Base-by-base conservation (phyloP, 208 protist species). In the Trypanosoma brucei region DNA sequence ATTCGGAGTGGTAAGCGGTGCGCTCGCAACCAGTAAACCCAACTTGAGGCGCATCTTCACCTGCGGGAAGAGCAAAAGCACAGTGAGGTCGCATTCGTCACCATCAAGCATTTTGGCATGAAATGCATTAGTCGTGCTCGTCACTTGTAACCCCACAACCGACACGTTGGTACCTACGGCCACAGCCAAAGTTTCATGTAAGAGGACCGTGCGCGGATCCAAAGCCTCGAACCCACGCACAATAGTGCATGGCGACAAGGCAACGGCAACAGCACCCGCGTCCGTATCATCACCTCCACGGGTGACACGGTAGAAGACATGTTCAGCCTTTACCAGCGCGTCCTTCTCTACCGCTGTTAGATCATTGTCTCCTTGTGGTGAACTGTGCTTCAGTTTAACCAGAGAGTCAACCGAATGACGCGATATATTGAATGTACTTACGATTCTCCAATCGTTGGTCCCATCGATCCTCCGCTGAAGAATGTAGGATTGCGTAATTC, bases 51-150 rank as follows among this genome's bases (percentile, higher is more conserved):
- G 70, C 55, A 84, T 65, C 31, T 59, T 70, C 59, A 93, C 86
- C 8, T 72, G 74, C n/a, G 85, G 83, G 70, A 96, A 96, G 1
- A 96, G 81, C 8, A 70, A 81, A 42, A 96, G 78, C 35, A 96
- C 80, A 62, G 69, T 79, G 65, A 61, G 70, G 59, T 96, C 90
- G 68, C 90, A 96, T 72, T 90, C 85, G 56, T 92, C 81, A 34
- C 83, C 90, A 53, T 88, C 77, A 13, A 76, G 52, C 83, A 93
- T 86, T 68, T 93, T 93, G 8, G 90, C 76, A 69, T 96, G 90
- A 65, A 93, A 93, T 50, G 80, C 73, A 70, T 96, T 96, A 31
- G 85, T 88, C 45, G 83, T 72, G 61, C 83, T 86, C 54, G 62
- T 78, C 37, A 85, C 53, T 73, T 93, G 90, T 63, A 96, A 68